A percentile compares a stretch with the other conserved stretches of the same genome.
These are phyloP conservation scores for Aspergillus nomiae DNA, from an alignment of 2,329 filamentous ascomycete genomes.

Conservation along the genomic window DNA sequence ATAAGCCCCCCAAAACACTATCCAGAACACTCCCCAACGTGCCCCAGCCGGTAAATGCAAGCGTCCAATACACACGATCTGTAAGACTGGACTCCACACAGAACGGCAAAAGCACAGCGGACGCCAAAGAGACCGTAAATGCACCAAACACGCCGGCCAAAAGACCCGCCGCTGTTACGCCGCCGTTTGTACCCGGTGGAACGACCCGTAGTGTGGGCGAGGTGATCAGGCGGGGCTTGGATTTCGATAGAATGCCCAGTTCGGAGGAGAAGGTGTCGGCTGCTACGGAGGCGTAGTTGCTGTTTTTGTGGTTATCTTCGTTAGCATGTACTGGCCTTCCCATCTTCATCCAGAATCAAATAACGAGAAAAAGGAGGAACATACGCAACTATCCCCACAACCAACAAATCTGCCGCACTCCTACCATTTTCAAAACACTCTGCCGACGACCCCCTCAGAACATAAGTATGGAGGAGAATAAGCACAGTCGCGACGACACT, in stretches of 20 bases:
- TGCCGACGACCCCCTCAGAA: slow-evolving; percentile 30
- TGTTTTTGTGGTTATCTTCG: slow-evolving; percentile 15
- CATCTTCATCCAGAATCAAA: not conserved
- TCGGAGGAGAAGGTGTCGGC: slow-evolving; percentile 96
- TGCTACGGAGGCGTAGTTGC: slow-evolving; percentile 85
- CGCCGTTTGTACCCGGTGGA: slow-evolving; percentile 90
- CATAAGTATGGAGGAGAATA: slow-evolving; percentile 54
- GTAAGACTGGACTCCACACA: slow-evolving; percentile 54
- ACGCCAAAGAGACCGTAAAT: slow-evolving; percentile 66
- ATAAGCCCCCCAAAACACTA: slow-evolving; percentile 78
- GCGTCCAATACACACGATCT: slow-evolving; percentile 51
- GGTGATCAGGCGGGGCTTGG: slow-evolving; percentile 80
- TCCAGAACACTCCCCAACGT: slow-evolving; percentile 80
- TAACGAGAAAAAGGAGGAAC: slow-evolving; percentile 12
- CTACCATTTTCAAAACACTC: slow-evolving; percentile 44
- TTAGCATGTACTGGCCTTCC: not conserved
- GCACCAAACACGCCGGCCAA: slow-evolving; percentile 73
- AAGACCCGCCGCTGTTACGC: slow-evolving; percentile 76
- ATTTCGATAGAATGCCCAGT: slow-evolving; percentile 82
- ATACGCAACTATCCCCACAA: slow-evolving; percentile 45
- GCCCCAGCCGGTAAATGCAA: slow-evolving; percentile 70
- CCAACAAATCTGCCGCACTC: slow-evolving; percentile 37
- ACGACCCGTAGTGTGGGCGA: slow-evolving; percentile 74
- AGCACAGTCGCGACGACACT: slow-evolving; percentile 74
- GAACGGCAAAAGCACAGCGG: slow-evolving; percentile 69